Percentiles rank a stretch among this genome's conserved stretches.
phyloP scores from a whole-genome alignment of 805 yeast genomes.

The Candida orba region DNA sequence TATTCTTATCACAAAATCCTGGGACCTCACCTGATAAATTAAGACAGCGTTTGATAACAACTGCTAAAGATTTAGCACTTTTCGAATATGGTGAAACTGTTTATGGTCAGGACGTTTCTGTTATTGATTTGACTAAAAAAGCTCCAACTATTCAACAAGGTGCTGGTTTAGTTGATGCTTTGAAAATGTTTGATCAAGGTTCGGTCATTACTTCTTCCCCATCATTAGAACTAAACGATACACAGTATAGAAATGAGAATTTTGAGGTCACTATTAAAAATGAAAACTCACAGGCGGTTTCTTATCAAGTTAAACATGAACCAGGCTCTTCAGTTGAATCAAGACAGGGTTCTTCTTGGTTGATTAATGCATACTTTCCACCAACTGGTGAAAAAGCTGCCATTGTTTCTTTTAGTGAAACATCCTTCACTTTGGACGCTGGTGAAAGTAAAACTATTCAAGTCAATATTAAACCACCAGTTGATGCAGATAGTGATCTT shows the following conservation, averaged over 20 bases:
- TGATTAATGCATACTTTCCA: conserved; percentile 6
- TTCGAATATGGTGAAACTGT: background rate
- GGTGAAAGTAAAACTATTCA: conserved; percentile 9
- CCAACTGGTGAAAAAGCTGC: conserved; percentile 4
- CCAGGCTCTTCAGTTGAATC: conserved; percentile 7
- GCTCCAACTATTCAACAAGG: conserved; percentile 14
- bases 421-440: conserved; percentile 7
- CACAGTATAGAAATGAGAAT: conserved; percentile 9
- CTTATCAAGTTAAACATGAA: conserved; percentile 5
- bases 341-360: conserved; percentile 1
- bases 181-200: conserved; percentile 6
- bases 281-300: conserved; percentile 8
- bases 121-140: background rate
- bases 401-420: conserved; percentile 1
- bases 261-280: conserved; percentile 9
- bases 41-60: conserved; percentile 3
- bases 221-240: conserved; percentile 11
- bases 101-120: conserved; percentile 3
- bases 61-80: conserved; percentile 5
- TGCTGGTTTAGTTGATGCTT: conserved; percentile 13
- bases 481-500: background rate
- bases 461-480: conserved; percentile 9
- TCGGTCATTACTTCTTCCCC: conserved; percentile 5
- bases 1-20: conserved; percentile 4
- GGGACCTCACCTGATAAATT: conserved; percentile 6